These are phyloP conservation scores for Candida orba DNA, from an alignment of 805 yeast genomes.

Conservation along the genomic window DNA sequence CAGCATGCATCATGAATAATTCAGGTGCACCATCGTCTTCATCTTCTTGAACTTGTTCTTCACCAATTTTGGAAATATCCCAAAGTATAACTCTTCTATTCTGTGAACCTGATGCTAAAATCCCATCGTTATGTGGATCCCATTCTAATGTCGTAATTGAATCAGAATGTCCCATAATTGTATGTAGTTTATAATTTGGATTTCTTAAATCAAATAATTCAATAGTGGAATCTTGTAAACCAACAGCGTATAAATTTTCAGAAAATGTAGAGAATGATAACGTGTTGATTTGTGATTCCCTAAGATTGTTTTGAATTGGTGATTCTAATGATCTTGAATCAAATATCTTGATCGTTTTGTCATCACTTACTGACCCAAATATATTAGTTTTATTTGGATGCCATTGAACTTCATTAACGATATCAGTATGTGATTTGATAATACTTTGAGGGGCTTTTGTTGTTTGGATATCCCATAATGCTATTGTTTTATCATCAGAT, in stretches of 20 bases:
- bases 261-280: conserved; percentile 61
- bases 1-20: conserved; percentile 86
- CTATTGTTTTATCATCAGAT: conserved; percentile 61
- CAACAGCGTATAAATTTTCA: conserved; percentile 54
- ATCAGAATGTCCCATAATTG: conserved; percentile 76
- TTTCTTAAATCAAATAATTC: conserved; percentile 59
- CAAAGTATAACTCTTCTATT: conserved; percentile 72
- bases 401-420: conserved; percentile 76
- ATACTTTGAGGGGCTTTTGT: conserved; percentile 24
- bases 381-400: conserved; percentile 40
- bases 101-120: conserved; percentile 67
- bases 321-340: conserved; percentile 39
- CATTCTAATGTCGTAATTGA: conserved; percentile 68
- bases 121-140: conserved; percentile 70
- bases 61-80: conserved; percentile 77
- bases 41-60: conserved; percentile 79
- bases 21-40: conserved; percentile 91
- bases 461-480: conserved; percentile 45
- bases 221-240: conserved; percentile 61
- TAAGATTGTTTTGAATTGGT: conserved; percentile 22
- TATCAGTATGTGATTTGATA: conserved; percentile 39
- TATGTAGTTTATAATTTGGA: conserved; percentile 44
- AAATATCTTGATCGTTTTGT: conserved; percentile 43
- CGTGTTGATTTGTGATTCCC: conserved; percentile 45
- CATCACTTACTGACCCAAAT: conserved; percentile 74